A percentile compares a stretch with the other conserved stretches of the same genome.
These are phyloP conservation scores for Coemansia sp. DNA, from an alignment of 192 early-diverging fungal species.

Conservation along the genomic window DNA sequence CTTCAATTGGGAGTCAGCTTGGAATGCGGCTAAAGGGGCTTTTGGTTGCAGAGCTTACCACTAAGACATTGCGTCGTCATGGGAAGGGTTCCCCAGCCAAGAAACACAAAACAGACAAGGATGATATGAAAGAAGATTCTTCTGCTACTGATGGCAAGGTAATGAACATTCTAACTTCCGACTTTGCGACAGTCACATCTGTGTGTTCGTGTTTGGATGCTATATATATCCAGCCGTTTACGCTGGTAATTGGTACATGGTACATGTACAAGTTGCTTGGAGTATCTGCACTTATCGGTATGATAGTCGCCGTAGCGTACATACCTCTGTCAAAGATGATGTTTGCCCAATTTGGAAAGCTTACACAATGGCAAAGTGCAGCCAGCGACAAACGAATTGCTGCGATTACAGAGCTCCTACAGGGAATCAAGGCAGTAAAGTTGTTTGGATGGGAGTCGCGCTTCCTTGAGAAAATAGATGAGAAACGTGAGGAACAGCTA, in stretches of 20 bases:
- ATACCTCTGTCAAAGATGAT: slow-evolving; percentile 62
- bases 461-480: slow-evolving; percentile 65
- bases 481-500: slow-evolving; percentile 60
- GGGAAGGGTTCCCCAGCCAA: slow-evolving; percentile 24
- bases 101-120: slow-evolving; percentile 18
- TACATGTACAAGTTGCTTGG: slow-evolving; percentile 81
- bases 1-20: slow-evolving; percentile 66
- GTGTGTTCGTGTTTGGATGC: slow-evolving; percentile 55
- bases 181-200: slow-evolving; percentile 40
- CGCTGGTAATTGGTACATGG: slow-evolving; percentile 67
- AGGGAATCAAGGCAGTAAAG: slow-evolving; percentile 88
- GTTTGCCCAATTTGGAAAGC: slow-evolving; percentile 48
- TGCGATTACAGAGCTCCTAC: slow-evolving; percentile 74
- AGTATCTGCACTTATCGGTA: slow-evolving; percentile 75
- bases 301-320: slow-evolving; percentile 64
- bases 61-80: slow-evolving; percentile 62
- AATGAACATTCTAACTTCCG: slow-evolving; percentile 71
- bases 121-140: slow-evolving; percentile 21
- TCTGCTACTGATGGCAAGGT: slow-evolving; percentile 62
- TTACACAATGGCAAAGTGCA: slow-evolving; percentile 9
- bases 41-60: slow-evolving; percentile 64
- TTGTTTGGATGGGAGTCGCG: slow-evolving; percentile 76
- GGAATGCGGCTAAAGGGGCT: slow-evolving; percentile 62
- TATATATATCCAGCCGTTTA: slow-evolving; percentile 59
- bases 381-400: slow-evolving; percentile 69